phyloP scores from a whole-genome alignment of 2,329 filamentous ascomycete genomes.

The Neofusicoccum kwambonambiense region DNA sequence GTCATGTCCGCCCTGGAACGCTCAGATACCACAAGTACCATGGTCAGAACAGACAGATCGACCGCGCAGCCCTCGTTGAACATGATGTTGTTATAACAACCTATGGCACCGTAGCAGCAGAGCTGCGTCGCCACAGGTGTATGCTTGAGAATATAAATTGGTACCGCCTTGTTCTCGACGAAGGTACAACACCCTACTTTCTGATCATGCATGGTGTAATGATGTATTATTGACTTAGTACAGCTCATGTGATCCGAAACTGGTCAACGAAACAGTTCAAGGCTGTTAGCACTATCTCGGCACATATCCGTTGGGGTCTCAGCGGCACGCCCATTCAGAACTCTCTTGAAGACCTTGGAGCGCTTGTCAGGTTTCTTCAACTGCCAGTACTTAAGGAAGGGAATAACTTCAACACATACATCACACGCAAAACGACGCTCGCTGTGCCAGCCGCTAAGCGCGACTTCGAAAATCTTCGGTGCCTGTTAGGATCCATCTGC shows the following conservation, averaged over 20 bases:
- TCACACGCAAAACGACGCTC: background rate
- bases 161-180: slow-evolving; percentile 51
- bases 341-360: slow-evolving; percentile 22
- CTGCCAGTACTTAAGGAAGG: slow-evolving; percentile 21
- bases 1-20: background rate
- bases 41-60: background rate
- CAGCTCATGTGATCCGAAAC: slow-evolving; percentile 50
- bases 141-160: slow-evolving; percentile 40
- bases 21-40: background rate
- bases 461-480: slow-evolving; percentile 8
- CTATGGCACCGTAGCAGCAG: slow-evolving; percentile 30
- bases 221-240: too few relatives aligned
- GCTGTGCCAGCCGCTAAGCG: too few relatives aligned
- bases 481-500: slow-evolving; percentile 19
- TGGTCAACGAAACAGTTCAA: slow-evolving; percentile 43
- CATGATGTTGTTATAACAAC: background rate
- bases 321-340: slow-evolving; percentile 45
- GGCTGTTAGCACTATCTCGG: slow-evolving; percentile 39
- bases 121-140: slow-evolving; percentile 26
- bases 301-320: slow-evolving; percentile 52
- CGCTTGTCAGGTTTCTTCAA: slow-evolving; percentile 24
- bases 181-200: slow-evolving; percentile 33
- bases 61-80: background rate
- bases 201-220: slow-evolving; percentile 19
- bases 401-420: slow-evolving; percentile 16